Base-by-base conservation (phyloP, 1,284 basidiomycete species). In the Austroboletus niveus region DNA sequence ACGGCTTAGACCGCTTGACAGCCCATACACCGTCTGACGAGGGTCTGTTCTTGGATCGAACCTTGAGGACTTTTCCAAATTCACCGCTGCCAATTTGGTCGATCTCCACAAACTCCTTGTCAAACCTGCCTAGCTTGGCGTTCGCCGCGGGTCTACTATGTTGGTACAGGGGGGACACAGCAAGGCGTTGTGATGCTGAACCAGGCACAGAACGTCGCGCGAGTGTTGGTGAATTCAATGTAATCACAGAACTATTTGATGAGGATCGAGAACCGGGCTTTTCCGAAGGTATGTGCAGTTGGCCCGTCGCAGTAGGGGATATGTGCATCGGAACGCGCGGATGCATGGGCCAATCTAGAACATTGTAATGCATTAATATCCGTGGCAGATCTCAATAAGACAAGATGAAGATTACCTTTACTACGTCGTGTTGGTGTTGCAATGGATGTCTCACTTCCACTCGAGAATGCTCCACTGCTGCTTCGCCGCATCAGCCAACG, bases 51-150 rank as follows among this genome's bases (percentile, higher is more conserved):
- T 89, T 85, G 60, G 85, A 81, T 56, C 84, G 81, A 8, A 94
- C 96, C 73, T 94, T 96, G 72, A 95, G 85, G 12, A 94, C 96
- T 60, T 90, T 89, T 39, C 94, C 94, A 72, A 98, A 99, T 64
- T 96, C 93, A 15, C 97, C 97, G 51, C 87, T 85, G 5, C 97
- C 97, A 17, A 98, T 78, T 60, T 87, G 83, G 52, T 92, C 88
- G 31, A 92, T 74, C 53, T 90, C 85, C 27, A 85, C 79, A 66
- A 97, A 98, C 42, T 89, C 83, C 47, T 79, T 80, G 64, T 87
- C 85, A 57, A 92, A 92, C 40, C 80, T 79, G 22, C 87, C 84
- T 9, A 76, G 71, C 51, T 78, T 62, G 32, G 55, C 57, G 17
- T 53, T 53, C 40, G 15, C 54, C 47, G 41, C 41, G 53, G 56